Base-by-base conservation (phyloP, 768 basidiomycete species). In the Psilocybe cubensis region DNA sequence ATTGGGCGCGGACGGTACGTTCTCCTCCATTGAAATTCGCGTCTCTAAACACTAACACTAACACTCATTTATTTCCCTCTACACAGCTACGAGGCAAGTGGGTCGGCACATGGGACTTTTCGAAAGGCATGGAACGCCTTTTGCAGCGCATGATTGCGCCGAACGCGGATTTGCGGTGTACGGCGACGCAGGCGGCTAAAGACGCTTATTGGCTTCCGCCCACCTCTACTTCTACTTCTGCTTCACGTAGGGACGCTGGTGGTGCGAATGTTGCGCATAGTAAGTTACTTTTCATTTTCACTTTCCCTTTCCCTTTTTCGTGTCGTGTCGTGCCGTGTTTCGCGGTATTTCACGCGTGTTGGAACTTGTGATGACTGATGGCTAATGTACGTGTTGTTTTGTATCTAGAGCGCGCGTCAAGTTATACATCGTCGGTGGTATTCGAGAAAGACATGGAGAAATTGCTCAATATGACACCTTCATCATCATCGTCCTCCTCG, bases 1-100 rank as follows among this genome's bases (percentile, higher is more conserved):
- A 99, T 70, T 96, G 92, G 88, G 76, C 83, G 42, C 84, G 94
- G 17, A 94, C 95, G 2, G 87, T 87, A 57, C 33, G 84, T 72
- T 3, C 12, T 14, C 29, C 23, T 17, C 24, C 29, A n/a, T 38
- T 21, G 9, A 21, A 25, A 9, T 40, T 52, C 45, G 9, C 40
- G 23, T 42, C 6, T 14, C 25, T 6, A 11, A 20, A 45, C 31
- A 46, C 29, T 17, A 10, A 18, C 27, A 27, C 23, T 54, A 38
- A 38, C 12, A 27, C 24, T 52, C 21, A 27, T 18, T 42, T 2
- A 29, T 49, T 23, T 54, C 44, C 53, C 25, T 12, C 47, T 21
- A 40, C 31, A 6, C 46, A 90, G 87, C 76, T 91, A 58, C 81
- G 83, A 2, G 94, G 94, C 10, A 87, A 86, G 66, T 98, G 95